phyloP scores from a whole-genome alignment of 176 grass and related monocot species.

The Triticum monococcum region DNA sequence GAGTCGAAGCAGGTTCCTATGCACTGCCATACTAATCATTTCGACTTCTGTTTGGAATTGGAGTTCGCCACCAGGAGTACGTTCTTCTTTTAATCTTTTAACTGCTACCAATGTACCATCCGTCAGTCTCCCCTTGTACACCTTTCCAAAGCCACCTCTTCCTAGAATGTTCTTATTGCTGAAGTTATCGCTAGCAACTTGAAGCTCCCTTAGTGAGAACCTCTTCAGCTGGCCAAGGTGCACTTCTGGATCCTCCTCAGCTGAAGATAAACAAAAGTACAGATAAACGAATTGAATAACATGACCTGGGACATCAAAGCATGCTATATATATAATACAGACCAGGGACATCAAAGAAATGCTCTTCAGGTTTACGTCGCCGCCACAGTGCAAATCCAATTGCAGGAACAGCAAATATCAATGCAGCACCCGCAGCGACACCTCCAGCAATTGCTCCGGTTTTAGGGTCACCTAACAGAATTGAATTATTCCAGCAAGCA shows the following conservation, averaged over 20 bases:
- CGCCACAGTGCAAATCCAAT: constrained; percentile 71
- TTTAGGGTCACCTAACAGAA: constrained; percentile 39
- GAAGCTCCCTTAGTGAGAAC: constrained; percentile 78
- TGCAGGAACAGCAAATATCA: constrained; percentile 67
- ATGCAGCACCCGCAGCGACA: constrained; percentile 68
- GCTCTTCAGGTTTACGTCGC: constrained; percentile 72
- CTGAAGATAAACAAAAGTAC: constrained; percentile 46
- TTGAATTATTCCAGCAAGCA: background rate
- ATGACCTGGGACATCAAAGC: background rate
- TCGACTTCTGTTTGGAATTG: constrained; percentile 86
- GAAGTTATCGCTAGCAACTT: constrained; percentile 86
- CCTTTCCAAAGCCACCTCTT: constrained; percentile 93
- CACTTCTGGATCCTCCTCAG: constrained; percentile 92
- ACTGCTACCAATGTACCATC: constrained; percentile 80
- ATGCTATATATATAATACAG: constrained; percentile 23
- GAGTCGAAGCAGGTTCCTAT: constrained; percentile 67
- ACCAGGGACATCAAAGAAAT: constrained; percentile 91
- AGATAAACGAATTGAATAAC: constrained; percentile 35
- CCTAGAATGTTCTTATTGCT: constrained; percentile 80
- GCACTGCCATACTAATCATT: constrained; percentile 89
- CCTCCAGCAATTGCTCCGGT: constrained; percentile 78
- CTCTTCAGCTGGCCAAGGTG: constrained; percentile 89
- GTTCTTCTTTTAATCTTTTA: constrained; percentile 77
- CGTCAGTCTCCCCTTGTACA: constrained; percentile 70
- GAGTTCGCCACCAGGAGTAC: constrained; percentile 66